Base-by-base conservation (phyloP, 495 filamentous ascomycete genomes). In the Viridothelium virens region DNA sequence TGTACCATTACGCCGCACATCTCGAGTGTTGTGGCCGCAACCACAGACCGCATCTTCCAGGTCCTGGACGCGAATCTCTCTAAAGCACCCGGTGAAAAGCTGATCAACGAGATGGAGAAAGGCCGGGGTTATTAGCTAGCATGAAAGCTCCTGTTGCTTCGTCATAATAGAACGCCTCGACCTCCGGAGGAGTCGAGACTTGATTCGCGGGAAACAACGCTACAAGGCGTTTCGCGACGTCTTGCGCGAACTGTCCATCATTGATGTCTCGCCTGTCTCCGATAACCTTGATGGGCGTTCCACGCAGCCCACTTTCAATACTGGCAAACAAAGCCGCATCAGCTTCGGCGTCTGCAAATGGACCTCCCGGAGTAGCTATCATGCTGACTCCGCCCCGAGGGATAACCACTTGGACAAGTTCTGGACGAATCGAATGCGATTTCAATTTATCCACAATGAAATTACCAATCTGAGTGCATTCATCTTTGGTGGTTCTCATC, bases 1-100 rank as follows among this genome's bases (percentile, higher is more conserved):
- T 79, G 89, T 33, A 82, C 87, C 56, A 81, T 96, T 63, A 92
- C 89, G 66, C 91, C 91, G 38, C 91, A 96, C 81, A 77, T 91
- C 18, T 90, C 88, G 75, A 84, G 86, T 2, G 59, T 80, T 59
- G 84, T 84, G 3, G 76, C 71, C 14, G 78, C 80, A 56, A 89
- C 91, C 77, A 75, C 79, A 11, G 74, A 81, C 48, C 78, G 90
- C 3, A 79, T 84, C 39, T 75, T 90, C 67, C 77, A 81, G 70
- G 80, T 95, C 11, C 67, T 91, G 38, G 77, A 79, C 34, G 71
- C 78, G 56, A 95, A 94, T 77, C 68, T 93, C 50, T 77, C 76
- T 63, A 77, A 81, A 66, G 39, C 85, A 68, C 79, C 80, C 59
- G 89, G 88, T 18, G 79, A 81, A 75, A 73, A 75, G 47, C 76